These are phyloP conservation scores for Prototheca wickerhamii DNA, from an alignment of 163 green algal species.

Conservation along the genomic window DNA sequence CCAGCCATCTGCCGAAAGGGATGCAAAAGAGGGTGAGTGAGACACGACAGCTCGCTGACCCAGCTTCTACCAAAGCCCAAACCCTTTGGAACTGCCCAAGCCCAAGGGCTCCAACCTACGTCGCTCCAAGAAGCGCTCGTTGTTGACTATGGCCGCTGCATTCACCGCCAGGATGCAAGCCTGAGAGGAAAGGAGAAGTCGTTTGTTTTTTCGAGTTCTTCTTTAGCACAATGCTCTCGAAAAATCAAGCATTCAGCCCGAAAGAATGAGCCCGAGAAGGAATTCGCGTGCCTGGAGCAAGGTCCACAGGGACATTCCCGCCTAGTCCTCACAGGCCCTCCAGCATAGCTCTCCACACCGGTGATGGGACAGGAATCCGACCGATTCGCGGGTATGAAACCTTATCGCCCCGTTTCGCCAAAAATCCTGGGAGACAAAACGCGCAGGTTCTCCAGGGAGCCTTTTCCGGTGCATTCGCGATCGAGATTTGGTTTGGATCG, in stretches of 20 bases:
- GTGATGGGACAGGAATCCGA: no score
- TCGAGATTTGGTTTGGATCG: no score
- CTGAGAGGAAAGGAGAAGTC: conserved; percentile 27
- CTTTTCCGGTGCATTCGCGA: no score
- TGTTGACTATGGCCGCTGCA: conserved; percentile 66
- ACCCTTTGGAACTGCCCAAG: neutral
- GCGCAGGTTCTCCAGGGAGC: no score
- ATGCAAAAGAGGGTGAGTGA: neutral
- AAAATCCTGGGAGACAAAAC: no score
- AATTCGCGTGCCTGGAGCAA: conserved; percentile 52
- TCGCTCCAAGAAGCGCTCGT: conserved; percentile 71
- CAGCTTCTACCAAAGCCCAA: neutral
- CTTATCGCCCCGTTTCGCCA: no score
- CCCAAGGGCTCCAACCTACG: conserved; percentile 37
- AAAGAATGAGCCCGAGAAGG: no score
- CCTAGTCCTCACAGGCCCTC: neutral
- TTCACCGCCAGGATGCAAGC: conserved; percentile 61
- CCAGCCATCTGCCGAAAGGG: conserved; percentile 53
- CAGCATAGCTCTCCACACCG: neutral
- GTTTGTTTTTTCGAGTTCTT: no score
- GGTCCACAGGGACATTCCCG: conserved; percentile 60
- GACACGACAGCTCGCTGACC: neutral
- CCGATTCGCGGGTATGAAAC: no score
- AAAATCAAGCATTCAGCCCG: no score
- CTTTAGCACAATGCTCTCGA: neutral